phyloP scores from a whole-genome alignment of 306 rosid genomes.

The Citrullus mucosospermus region DNA sequence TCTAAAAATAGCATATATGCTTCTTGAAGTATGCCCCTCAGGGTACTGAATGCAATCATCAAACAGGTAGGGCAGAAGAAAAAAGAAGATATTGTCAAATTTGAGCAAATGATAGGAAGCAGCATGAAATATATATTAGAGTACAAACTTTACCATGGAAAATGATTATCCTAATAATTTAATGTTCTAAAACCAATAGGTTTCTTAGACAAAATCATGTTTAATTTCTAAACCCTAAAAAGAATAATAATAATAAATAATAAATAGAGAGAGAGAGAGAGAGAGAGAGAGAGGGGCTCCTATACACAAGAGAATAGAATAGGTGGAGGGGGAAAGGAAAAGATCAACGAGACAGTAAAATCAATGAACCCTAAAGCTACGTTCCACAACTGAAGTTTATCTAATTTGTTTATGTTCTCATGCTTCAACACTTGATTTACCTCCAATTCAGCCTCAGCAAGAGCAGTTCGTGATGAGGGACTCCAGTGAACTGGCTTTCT shows the following conservation, averaged over 20 bases:
- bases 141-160: neutral
- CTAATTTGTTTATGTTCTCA: neutral
- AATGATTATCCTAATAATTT: neutral
- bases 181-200: neutral
- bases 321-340: neutral
- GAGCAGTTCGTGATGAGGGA: constrained; percentile 96
- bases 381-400: neutral
- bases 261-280: too few species aligned
- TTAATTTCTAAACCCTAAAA: too few species aligned
- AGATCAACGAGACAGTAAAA: neutral
- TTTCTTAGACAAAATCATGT: neutral
- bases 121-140: constrained; percentile 1
- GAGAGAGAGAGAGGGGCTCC: too few species aligned
- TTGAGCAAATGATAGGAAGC: neutral
- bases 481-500: constrained; percentile 99
- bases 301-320: neutral
- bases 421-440: constrained; percentile 23
- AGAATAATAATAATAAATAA: too few species aligned
- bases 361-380: neutral
- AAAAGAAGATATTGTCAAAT: neutral
- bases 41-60: constrained; percentile 58
- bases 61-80: neutral
- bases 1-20: constrained; percentile 79
- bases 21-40: constrained; percentile 80
- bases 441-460: constrained; percentile 99